Conservation (phyloP, 306 rosid genomes). For the Vigna radiata region DNA sequence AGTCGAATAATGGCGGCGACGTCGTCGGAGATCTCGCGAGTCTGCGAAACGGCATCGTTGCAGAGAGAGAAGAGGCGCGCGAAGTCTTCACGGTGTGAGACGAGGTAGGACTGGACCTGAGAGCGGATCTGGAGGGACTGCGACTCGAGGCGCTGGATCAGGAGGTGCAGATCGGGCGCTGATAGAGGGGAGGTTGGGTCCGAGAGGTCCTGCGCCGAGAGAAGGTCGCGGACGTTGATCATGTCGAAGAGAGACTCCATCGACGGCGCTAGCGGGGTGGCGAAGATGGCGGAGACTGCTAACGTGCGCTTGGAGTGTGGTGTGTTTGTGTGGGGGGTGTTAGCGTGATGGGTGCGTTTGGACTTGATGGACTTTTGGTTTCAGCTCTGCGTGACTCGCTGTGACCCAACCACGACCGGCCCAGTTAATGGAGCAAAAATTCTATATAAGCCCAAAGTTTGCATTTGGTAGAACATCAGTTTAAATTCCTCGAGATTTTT, state of each 20-base stretch:
- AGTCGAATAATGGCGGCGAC: conserved; percentile 50
- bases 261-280: background rate
- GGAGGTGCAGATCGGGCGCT: conserved; percentile 96
- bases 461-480: background rate
- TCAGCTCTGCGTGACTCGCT: background rate
- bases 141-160: conserved; percentile 92
- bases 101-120: conserved; percentile 74
- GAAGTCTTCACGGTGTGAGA: conserved; percentile 78
- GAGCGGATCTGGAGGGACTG: conserved; percentile 84
- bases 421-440: background rate
- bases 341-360: conserved; percentile 20
- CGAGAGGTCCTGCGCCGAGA: conserved; percentile 80
- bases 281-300: conserved; percentile 25
- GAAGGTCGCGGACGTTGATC: conserved; percentile 86
- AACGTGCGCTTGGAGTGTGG: conserved; percentile 36
- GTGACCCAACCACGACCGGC: conserved; percentile 19
- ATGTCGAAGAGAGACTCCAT: conserved; percentile 86
- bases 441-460: background rate
- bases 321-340: background rate
- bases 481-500: no score
- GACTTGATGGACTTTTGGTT: conserved; percentile 45
- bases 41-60: conserved; percentile 73
- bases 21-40: conserved; percentile 56
- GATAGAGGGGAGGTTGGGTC: conserved; percentile 86
- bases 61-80: conserved; percentile 72